Base-by-base conservation (phyloP, 1,284 basidiomycete genomes). In the Fistulinella cinereoalba region DNA sequence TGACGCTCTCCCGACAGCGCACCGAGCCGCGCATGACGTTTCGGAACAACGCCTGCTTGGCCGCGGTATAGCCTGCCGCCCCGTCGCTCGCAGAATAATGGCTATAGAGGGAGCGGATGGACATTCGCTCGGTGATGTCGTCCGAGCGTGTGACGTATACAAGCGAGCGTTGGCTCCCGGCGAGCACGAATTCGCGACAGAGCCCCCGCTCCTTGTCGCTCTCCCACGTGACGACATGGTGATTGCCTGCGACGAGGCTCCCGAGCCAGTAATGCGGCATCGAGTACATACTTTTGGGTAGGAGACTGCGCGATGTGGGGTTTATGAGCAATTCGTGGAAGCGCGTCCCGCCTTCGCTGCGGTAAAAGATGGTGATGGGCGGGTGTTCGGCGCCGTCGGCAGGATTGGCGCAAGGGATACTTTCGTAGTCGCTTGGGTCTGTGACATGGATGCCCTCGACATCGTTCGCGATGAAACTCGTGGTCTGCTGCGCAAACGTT, bases 351-450 rank as follows among this genome's bases (percentile, higher is more conserved):
- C 58, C 37, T 16, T 57, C 37, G 19, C 64, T 70, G 38, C 71
- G 70, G 33, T 71, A 65, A 57, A 68, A 81, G 31, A 81, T 64
- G 34, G 75, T 76, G 44, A 83, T 67, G 13, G 80, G 78, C 0
- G 72, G 70, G n/a, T 75, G 73, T 11, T 71, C 62, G 11, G 65
- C 58, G 40, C 60, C 53, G 10, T 64, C 60, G 21, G 46, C 49
- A 42, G 36, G 67, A 51, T 40, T 57, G 48, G 23, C 64, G 62
- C 34, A 66, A 52, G 45, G 71, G 52, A 52, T 66, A 56, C 54
- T 69, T 57, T 64, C 71, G 59, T 52, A 62, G 52, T 37, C 71
- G 67, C 37, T 69, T 53, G 72, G 69, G 46, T 83, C 79, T 6
- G 79, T 79, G 46, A 86, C 74, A 38, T 75, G 66, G 44, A 81